Evolutionary conservation across 2,329 filamentous ascomycete genomes (phyloP).

Genomic region (Stagonosporopsis cucurbitacearum): DNA sequence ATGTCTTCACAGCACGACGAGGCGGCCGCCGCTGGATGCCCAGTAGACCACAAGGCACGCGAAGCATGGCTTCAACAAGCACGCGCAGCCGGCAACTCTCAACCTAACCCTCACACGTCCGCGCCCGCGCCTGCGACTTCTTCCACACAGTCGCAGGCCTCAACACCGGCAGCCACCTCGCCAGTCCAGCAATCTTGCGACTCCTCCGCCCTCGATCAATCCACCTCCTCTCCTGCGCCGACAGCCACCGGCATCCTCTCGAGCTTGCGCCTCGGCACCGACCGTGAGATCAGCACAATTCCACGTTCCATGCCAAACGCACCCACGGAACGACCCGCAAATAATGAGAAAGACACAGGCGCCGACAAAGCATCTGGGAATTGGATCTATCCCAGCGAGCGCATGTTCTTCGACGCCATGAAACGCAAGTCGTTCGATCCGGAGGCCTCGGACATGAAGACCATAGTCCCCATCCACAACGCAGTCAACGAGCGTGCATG

Average conservation of each 20-base stretch:
- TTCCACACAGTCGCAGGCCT: not conserved
- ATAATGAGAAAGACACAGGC: conserved; percentile 74
- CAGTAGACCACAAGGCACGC: conserved; percentile 88
- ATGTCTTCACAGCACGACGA: conserved; percentile 37
- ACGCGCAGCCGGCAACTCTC: conserved; percentile 51
- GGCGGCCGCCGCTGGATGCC: conserved; percentile 63
- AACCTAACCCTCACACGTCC: conserved; percentile 29
- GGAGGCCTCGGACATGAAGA: conserved; percentile 77
- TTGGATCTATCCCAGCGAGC: conserved; percentile 96
- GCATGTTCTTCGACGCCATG: conserved; percentile 98
- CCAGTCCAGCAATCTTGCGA: conserved; percentile 45
- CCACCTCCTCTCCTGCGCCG: conserved; percentile 29
- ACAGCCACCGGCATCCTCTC: conserved; percentile 29
- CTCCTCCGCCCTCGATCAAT: conserved; percentile 47
- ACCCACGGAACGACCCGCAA: conserved; percentile 61
- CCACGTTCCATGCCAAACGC: conserved; percentile 40
- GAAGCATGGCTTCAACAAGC: conserved; percentile 83
- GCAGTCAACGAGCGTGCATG: conserved; percentile 97
- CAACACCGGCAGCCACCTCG: conserved; percentile 30
- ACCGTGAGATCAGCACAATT: conserved; percentile 56
- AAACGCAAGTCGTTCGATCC: conserved; percentile 84
- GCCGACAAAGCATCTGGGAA: conserved; percentile 75
- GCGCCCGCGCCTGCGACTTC: conserved; percentile 12
- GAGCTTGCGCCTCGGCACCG: conserved; percentile 44
- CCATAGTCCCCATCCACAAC: conserved; percentile 96